These are phyloP conservation scores for Diaporthe sp. DNA, from an alignment of 2,329 filamentous ascomycete species.

Conservation along the genomic window DNA sequence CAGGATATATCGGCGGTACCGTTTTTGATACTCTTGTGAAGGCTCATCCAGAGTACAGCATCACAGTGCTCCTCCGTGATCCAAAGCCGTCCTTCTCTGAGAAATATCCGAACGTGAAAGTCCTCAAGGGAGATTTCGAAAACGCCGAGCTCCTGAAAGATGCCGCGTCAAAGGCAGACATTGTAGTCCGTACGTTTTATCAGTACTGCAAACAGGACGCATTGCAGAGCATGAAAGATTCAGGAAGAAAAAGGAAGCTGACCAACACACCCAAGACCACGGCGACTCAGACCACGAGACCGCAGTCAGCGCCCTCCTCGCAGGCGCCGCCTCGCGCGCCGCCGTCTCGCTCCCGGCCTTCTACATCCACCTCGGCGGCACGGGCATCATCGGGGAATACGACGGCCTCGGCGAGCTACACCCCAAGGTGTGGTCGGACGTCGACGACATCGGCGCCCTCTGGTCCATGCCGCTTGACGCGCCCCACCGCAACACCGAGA, in stretches of 20 bases:
- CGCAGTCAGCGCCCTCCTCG: neutral
- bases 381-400: neutral
- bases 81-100: neutral
- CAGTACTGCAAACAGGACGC: neutral
- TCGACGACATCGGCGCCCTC: neutral
- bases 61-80: neutral
- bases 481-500: constrained; percentile 7
- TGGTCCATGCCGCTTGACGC: neutral
- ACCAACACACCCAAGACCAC: neutral
- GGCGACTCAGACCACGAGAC: constrained; percentile 9
- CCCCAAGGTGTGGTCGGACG: constrained; percentile 17
- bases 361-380: constrained; percentile 20
- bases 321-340: neutral
- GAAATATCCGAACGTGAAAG: neutral
- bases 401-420: constrained; percentile 20
- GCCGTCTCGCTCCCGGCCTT: neutral
- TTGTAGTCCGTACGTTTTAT: constrained; percentile 2
- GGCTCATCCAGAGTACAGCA: neutral
- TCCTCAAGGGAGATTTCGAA: neutral
- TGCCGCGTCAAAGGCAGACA: constrained; percentile 5
- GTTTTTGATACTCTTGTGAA: neutral
- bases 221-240: neutral
- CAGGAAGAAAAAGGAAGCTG: neutral
- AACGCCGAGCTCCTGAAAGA: neutral
- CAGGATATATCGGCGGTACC: constrained; percentile 6